Base-by-base conservation (phyloP, 164 flowering plant genomes). In the Brasenia schreberi region DNA sequence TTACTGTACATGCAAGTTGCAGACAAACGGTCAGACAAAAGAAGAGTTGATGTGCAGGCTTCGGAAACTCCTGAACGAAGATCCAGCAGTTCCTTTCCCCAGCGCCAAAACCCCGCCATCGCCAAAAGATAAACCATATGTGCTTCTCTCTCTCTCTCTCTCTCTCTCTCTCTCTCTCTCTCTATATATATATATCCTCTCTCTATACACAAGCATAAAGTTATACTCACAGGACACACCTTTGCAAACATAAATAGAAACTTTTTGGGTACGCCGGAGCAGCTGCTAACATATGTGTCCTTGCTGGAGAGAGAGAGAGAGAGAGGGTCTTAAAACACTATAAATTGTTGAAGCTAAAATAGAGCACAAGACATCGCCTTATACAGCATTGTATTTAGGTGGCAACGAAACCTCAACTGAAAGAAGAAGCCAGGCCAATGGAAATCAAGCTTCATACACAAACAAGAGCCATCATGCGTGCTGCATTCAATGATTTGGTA, bases 381-480 rank as follows among this genome's bases (percentile, higher is more conserved):
- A 23, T 23, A 23, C 27, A 23, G 2, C 39, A 33, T 49, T 49
- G 10, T 0, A 49, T 14, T 49, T 52, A 83, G 84, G 75, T 42
- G 45, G 59, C 73, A 19, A 75, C 73, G n/a, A 89, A 86, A 68
- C 56, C 79, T 53, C 67, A 73, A 6, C 42, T 65, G 12, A 89
- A 82, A 70, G 89, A 85, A 64, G 81, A 76, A 68, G 84, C 86
- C 1, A 87, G 77, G 74, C 84, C 90, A 7, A 52, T 64, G 64
- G 87, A 86, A 4, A 58, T 89, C 71, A 85, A 73, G 71, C 96
- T 87, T 65, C 89, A 76, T 62, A 84, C 92, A 3, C 84, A 85
- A 68, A 73, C 74, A 64, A 79, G 96, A 77, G 92, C 96, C 6
- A 69, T 71, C 9, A 78, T 71, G 63, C 85, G 92, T 17, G 88